Evolutionary conservation across 257 asterid genomes (phyloP), one percentile per base, ranked within the genome.

Genomic region (Ballota nigra): DNA sequence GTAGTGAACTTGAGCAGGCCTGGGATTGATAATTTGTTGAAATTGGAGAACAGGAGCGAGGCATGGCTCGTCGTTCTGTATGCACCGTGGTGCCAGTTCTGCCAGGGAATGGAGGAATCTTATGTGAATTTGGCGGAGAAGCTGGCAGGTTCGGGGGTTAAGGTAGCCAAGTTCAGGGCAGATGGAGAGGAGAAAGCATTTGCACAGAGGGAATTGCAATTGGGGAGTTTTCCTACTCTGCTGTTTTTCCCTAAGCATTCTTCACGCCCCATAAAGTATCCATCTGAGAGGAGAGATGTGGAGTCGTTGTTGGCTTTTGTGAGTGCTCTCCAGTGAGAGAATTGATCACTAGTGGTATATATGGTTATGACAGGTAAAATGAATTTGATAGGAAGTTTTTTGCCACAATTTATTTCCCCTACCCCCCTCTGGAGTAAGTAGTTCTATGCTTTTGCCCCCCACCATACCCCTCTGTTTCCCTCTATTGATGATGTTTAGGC

Each of bases 11-110:
- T 92, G 89, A 88, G 83, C 74, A 77, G 92, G 85, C 84, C 79
- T n/a, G 96, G 98, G 3, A 79, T 92, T 1, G 96, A 92, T 83
- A 92, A 92, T 71, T 22, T 92, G 80, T 63, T 88, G 77, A 88
- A 75, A 68, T 57, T 89, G 83, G 92, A 83, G 24, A 76, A 83
- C 31, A 80, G 96, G 77, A 86, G 74, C 59, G 96, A 92, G 82
- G 78, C 89, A 4, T 92, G 96, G 98, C 60, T 89, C 1, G 94
- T 92, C 12, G 96, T 92, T 41, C 81, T 88, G 5, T 92, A 92
- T 24, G 96, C 98, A 0, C 98, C 98, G 1, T 92, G 98, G 96
- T 92, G 98, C 88, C 81, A 6, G 4, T 92, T 87, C 79, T 92
- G 96, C 88, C 96, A 89, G 87, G 97, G 75, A 24, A 89, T 92